These are phyloP conservation scores for Ceratobasidium sp. DNA, from an alignment of 1,284 basidiomycete species.

Conservation along the genomic window DNA sequence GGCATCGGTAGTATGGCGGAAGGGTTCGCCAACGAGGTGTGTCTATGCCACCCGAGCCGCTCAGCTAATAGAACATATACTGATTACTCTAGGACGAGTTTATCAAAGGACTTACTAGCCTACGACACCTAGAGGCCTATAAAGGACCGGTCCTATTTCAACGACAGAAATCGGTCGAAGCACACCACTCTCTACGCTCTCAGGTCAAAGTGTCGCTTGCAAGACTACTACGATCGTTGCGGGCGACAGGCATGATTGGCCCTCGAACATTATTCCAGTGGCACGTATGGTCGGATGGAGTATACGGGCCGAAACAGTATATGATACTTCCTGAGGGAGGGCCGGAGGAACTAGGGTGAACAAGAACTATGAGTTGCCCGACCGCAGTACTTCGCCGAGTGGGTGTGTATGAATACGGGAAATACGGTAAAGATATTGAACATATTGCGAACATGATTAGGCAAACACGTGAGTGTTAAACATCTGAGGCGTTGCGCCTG, in stretches of 20 bases:
- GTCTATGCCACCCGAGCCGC: not conserved
- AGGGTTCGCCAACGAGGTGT: not conserved
- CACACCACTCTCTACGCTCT: not conserved
- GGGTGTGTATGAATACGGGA: not conserved
- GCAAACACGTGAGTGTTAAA: no score
- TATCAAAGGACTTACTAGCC: constrained; percentile 14
- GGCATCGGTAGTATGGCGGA: not conserved
- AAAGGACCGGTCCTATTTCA: constrained; percentile 18
- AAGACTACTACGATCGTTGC: not conserved
- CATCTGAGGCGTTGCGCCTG: no score
- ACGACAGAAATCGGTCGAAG: not conserved
- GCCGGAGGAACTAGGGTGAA: not conserved
- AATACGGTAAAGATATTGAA: no score
- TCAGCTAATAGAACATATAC: not conserved
- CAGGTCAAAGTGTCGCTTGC: not conserved
- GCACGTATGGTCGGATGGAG: constrained; percentile 15
- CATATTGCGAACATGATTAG: no score
- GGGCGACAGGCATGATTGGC: not conserved
- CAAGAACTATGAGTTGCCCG: not conserved
- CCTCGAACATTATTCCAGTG: constrained; percentile 9
- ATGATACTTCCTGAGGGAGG: constrained; percentile 8
- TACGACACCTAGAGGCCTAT: not conserved
- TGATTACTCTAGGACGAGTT: constrained; percentile 4
- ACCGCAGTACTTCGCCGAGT: not conserved
- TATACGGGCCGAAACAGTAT: constrained; percentile 2